Evolutionary conservation across 108 stramenopile species (phyloP), one percentile per base, ranked within the genome.

Genomic region (Hondaea fermentalgiana): DNA sequence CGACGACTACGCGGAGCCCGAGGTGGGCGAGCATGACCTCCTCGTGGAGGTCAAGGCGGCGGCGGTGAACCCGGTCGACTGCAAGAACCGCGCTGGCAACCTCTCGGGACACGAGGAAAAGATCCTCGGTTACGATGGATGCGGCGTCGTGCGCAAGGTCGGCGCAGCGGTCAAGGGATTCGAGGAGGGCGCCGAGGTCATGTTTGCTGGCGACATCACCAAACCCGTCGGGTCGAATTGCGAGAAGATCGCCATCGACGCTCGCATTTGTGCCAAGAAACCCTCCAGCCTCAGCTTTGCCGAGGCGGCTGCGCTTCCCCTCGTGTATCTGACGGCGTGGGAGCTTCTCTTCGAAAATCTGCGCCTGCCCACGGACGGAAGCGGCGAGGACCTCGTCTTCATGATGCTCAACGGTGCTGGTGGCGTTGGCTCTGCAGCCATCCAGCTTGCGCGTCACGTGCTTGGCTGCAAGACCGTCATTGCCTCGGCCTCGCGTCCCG

Each of bases 401-500:
- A 29, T 87, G 60, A 35, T 87, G 87, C 58, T 87, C n/a, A 42
- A 42, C 59, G 87, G 57, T 5, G 87, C 87, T 2, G 87, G 87
- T 4, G 87, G 87, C 60, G 87, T 87, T 21, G 87, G 87, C 10
- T 87, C 87, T 21, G 60, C 60, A 19, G 57, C 44, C 44, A 87
- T 87, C 44, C 87, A 87, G 60, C 57, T 59, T 0, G 87, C 87
- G 17, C 64, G 64, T 1, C 64, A 69, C 64, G 64, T 69, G 64
- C 64, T 69, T 0, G 64, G 64, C 64, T 69, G 64, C 42, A 45
- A 59, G 87, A 60, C 58, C 43, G 58, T 87, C 44, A 59, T 87
- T 23, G 87, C 87, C 21, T 23, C 87, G 44, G 87, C 87, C 14
- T 87, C 87, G 43, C 87, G 87, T 14, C 87, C 87, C n/a, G 87